Base-by-base conservation (phyloP, 352 stramenopile species). In the Phytophthora cactorum region DNA sequence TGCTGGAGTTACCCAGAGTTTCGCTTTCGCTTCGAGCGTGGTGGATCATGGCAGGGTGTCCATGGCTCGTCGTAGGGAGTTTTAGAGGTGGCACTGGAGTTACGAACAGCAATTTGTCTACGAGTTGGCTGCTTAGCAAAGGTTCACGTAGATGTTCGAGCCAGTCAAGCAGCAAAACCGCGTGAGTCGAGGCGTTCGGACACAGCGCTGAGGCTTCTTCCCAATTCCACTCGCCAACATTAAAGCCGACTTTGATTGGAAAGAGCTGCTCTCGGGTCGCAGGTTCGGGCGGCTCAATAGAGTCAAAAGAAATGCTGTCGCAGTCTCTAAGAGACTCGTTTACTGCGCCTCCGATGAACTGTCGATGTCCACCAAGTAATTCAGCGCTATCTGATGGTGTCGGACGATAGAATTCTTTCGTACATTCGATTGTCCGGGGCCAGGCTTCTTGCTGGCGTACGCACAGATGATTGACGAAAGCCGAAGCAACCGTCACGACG, bases 211-310 rank as follows among this genome's bases (percentile, higher is more conserved):
- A 63, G 3, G 77, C 82, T 9, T 82, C 63, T 17, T 57, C 50
- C 82, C 87, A 93, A 34, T 89, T 90, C 64, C 75, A 84, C 38
- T 92, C 83, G 7, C 85, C 87, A 5, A 82, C 69, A n/a, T 95
- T 93, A 51, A 93, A 89, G 43, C 77, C 77, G 1, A 92, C 72
- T 59, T 95, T 93, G 61, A 93, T 74, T 0, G 85, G 76, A 31
- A 86, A 93, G 4, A 77, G 59, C 27, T 74, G 59, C 12, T 70
- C 69, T 6, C 69, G 47, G 1, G 69, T 65, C 43, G 70, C 59
- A 39, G 50, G 27, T 29, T 68, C 52, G 6, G 69, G 51, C 1
- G 84, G 59, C 14, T 90, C 82, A 27, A 90, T 61, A 1, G 36
- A 29, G 22, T 59, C 49, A 27, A 77, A 59, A 14, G 53, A 46